Evolutionary conservation across 805 yeast species (phyloP), one percentile per base, ranked within the genome.

Genomic region (Candida argentea): DNA sequence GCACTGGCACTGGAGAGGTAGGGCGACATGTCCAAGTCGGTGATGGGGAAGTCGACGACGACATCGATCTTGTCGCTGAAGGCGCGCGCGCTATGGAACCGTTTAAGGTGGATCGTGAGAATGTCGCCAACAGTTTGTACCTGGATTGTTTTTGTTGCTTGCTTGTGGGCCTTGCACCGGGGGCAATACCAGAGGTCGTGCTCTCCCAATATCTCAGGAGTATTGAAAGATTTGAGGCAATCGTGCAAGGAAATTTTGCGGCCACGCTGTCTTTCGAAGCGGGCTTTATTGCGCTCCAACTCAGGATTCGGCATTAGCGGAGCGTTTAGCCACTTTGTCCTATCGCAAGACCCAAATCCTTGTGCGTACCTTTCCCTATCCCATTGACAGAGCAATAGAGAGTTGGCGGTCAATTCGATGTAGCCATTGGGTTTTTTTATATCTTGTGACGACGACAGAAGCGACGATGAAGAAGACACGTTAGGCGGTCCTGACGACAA

Each of bases 111-210:
- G 28, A 89, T 79, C 1, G 93, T 76, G 37, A 91, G 61, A 16
- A 91, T 73, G 47, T 91, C 96, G 1, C 97, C 97, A 1, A 83
- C 75, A n/a, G 76, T 70, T 97, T 97, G 91, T 12, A 89, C 57
- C 51, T 86, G 93, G 30, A 91, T 79, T 24, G 83, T 79, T 45
- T 91, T 89, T 2, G 93, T 75, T 1, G 97, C 97, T 40, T 82
- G 85, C 34, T 86, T 71, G 44, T 85, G 94, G 29, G 82, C 91
- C 43, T 81, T 74, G 59, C 98, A 89, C 8, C 62, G 56, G 1
- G 95, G 93, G 51, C 98, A 89, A 43, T 77, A 87, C 97, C 97
- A 89, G 19, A 85, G 61, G 52, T 89, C 97, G 30, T 84, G 78
- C 27, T 83, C 80, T 9, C 95, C 84, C 25, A 89, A 62, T 2